phyloP scores from a whole-genome alignment of 73 alveolate genomes.

The Tetrahymena elliotti region DNA sequence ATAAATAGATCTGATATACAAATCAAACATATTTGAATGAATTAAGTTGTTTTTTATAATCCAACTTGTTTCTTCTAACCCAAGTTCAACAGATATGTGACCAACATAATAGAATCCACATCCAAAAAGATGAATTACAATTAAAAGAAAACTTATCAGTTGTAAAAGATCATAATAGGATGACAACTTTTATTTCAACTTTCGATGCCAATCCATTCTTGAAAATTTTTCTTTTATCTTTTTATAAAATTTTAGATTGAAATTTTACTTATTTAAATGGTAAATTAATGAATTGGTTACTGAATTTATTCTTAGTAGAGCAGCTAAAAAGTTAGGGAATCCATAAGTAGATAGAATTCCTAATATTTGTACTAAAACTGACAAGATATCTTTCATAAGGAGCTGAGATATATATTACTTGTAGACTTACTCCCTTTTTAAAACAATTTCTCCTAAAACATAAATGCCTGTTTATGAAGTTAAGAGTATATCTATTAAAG shows the following conservation, averaged over 20 bases:
- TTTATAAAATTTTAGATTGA: background rate
- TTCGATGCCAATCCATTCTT: background rate
- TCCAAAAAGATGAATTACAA: slow-evolving; percentile 26
- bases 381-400: background rate
- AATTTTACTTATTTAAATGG: background rate
- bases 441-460: background rate
- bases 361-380: background rate
- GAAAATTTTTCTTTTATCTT: background rate
- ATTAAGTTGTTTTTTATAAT: background rate
- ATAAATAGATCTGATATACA: slow-evolving; percentile 41
- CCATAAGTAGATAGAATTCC: background rate
- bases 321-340: background rate
- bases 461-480: background rate
- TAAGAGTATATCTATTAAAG: background rate
- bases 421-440: background rate
- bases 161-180: background rate
- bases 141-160: background rate
- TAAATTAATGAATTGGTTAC: background rate
- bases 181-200: background rate
- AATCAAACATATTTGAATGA: background rate
- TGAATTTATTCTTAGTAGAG: background rate
- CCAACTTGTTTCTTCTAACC: background rate
- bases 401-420: background rate
- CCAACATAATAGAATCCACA: slow-evolving; percentile 37
- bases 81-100: background rate